phyloP scores from a whole-genome alignment of 805 yeast genomes.

The Pichia thaimueangensis region DNA sequence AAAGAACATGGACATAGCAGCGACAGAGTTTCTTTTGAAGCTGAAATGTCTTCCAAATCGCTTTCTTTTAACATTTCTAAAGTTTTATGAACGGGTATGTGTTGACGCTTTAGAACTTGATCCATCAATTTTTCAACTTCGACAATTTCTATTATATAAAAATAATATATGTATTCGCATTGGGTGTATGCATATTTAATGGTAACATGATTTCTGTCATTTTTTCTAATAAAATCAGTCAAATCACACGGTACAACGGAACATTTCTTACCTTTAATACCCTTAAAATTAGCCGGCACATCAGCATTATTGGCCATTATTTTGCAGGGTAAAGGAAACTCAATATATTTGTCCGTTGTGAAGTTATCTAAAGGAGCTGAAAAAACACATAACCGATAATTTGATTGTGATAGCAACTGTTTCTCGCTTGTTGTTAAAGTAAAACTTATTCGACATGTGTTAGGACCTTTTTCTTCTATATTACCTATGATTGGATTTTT shows the following conservation, averaged over 20 bases:
- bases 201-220: slow-evolving; percentile 36
- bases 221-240: slow-evolving; percentile 39
- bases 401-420: slow-evolving; percentile 28
- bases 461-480: not conserved
- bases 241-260: slow-evolving; percentile 80
- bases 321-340: slow-evolving; percentile 70
- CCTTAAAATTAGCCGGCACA: slow-evolving; percentile 54
- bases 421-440: slow-evolving; percentile 38
- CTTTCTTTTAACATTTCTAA: slow-evolving; percentile 30
- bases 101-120: slow-evolving; percentile 39
- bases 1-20: slow-evolving; percentile 77
- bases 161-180: slow-evolving; percentile 40
- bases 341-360: slow-evolving; percentile 30
- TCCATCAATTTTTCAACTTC: slow-evolving; percentile 38
- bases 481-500: not conserved
- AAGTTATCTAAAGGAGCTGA: slow-evolving; percentile 40
- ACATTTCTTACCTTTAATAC: slow-evolving; percentile 70
- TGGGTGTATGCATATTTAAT: slow-evolving; percentile 51
- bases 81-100: slow-evolving; percentile 42
- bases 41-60: slow-evolving; percentile 48
- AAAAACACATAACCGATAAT: slow-evolving; percentile 42
- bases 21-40: slow-evolving; percentile 53
- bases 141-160: slow-evolving; percentile 51
- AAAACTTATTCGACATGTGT: slow-evolving; percentile 29
- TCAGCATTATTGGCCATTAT: slow-evolving; percentile 49